Evolutionary conservation across 2,329 filamentous ascomycete genomes (phyloP).

Genomic region (Pseudohalonectria lignicola): DNA sequence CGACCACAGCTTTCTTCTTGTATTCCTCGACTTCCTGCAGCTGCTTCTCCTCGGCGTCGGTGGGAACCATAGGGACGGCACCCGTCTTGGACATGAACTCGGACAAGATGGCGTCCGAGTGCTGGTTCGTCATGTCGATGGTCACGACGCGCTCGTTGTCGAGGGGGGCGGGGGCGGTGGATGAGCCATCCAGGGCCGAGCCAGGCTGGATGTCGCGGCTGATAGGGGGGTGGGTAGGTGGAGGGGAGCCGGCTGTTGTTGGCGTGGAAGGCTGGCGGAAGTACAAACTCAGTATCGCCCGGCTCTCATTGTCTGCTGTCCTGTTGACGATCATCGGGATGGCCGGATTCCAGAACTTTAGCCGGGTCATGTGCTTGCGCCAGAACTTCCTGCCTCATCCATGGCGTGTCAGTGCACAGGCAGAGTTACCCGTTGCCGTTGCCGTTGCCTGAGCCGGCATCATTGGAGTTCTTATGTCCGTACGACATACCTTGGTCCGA

Average conservation of each 20-base stretch:
- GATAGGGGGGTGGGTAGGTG: too few species aligned
- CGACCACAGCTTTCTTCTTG: constrained; percentile 35
- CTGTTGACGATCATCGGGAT: constrained; percentile 75
- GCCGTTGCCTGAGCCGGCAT: too few species aligned
- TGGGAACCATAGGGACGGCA: constrained; percentile 43
- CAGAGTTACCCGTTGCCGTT: constrained; percentile 12
- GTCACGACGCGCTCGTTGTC: constrained; percentile 37
- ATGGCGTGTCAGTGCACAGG: constrained; percentile 15
- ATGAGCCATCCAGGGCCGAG: constrained; percentile 26
- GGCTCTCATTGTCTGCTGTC: constrained; percentile 40
- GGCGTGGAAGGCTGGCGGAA: constrained; percentile 25
- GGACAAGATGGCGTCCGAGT: constrained; percentile 50
- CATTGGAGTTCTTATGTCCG: too few species aligned
- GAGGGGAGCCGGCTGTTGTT: too few species aligned
- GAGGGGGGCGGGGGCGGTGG: constrained; percentile 35
- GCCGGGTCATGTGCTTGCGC: constrained; percentile 65
- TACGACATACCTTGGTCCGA: constrained; percentile 63
- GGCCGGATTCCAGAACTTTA: constrained; percentile 91
- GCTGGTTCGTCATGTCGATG: constrained; percentile 54
- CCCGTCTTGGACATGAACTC: constrained; percentile 52
- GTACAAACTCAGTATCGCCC: constrained; percentile 56
- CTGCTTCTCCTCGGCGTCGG: constrained; percentile 56
- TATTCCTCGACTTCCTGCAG: constrained; percentile 46
- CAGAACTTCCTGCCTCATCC: constrained; percentile 86
- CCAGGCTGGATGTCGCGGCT: too few species aligned